Percentiles rank a stretch among this genome's conserved stretches.
phyloP scores from a whole-genome alignment of 2,329 filamentous ascomycete species.

The Aspergillus sojae region DNA sequence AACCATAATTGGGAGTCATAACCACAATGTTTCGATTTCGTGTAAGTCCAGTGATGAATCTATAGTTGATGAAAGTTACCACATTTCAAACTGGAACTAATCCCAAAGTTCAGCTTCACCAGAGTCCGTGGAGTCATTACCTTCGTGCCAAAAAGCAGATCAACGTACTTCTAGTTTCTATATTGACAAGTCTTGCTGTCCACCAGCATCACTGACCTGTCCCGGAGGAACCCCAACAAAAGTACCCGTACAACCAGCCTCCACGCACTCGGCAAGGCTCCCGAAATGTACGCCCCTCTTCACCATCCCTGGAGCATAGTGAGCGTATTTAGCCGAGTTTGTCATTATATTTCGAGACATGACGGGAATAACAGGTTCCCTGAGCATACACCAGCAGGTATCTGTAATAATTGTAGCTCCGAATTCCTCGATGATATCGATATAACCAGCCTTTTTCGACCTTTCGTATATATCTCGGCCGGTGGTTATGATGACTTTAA shows the following conservation, averaged over 20 bases:
- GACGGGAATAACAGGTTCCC: constrained; percentile 41
- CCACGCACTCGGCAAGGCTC: constrained; percentile 27
- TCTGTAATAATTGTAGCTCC: constrained; percentile 47
- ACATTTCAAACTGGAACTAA: not conserved
- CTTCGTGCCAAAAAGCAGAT: not conserved
- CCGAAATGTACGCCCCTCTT: constrained; percentile 29
- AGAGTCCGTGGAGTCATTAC: not conserved
- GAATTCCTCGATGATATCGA: constrained; percentile 37
- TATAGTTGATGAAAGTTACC: not conserved
- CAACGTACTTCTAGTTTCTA: not conserved
- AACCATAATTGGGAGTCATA: not conserved
- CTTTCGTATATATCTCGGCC: constrained; percentile 20
- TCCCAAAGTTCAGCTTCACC: not conserved
- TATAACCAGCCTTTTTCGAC: constrained; percentile 32
- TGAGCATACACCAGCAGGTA: constrained; percentile 54
- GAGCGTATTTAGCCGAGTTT: constrained; percentile 52
- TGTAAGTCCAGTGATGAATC: not conserved
- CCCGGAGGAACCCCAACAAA: not conserved
- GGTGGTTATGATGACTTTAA: constrained; percentile 26
- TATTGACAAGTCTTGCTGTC: not conserved
- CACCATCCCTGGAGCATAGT: constrained; percentile 40
- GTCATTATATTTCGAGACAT: constrained; percentile 42
- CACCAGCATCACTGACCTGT: no score
- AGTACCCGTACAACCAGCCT: constrained; percentile 24
- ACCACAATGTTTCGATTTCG: not conserved